These are phyloP conservation scores for Garcia nutans DNA, from an alignment of 345 rosid species.

Conservation along the genomic window DNA sequence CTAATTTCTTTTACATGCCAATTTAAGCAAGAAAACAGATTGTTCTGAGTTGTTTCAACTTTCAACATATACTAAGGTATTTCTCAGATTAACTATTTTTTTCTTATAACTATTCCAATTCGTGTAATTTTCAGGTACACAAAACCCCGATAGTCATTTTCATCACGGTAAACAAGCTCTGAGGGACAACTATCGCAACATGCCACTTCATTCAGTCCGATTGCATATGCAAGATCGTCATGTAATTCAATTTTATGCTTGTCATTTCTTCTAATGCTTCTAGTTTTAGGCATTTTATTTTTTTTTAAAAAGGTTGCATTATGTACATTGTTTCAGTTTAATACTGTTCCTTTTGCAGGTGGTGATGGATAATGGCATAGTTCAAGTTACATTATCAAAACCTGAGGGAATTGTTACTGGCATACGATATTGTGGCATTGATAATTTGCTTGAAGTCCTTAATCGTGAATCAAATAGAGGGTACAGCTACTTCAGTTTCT, in stretches of 20 bases:
- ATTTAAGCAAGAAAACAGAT: not conserved
- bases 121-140: conserved; percentile 19
- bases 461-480: conserved; percentile 35
- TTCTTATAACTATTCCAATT: not conserved
- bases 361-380: conserved; percentile 34
- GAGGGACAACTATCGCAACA: conserved; percentile 22
- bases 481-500: conserved; percentile 14
- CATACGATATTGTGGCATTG: conserved; percentile 28
- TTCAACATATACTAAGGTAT: not conserved
- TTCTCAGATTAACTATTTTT: not conserved
- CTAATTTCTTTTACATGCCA: not conserved
- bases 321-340: not conserved
- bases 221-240: conserved; percentile 53
- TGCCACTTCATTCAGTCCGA: conserved; percentile 48
- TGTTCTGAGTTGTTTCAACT: not conserved
- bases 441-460: conserved; percentile 29
- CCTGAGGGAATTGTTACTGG: conserved; percentile 36
- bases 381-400: conserved; percentile 34
- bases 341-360: conserved; percentile 21
- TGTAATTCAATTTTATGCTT: conserved; percentile 33
- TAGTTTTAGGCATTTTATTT: not conserved
- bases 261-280: conserved; percentile 14
- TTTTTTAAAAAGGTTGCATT: not conserved
- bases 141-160: conserved; percentile 33
- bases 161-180: conserved; percentile 18